These are phyloP conservation scores for Vigna hirtella DNA, from an alignment of 306 rosid genomes.

Conservation along the genomic window DNA sequence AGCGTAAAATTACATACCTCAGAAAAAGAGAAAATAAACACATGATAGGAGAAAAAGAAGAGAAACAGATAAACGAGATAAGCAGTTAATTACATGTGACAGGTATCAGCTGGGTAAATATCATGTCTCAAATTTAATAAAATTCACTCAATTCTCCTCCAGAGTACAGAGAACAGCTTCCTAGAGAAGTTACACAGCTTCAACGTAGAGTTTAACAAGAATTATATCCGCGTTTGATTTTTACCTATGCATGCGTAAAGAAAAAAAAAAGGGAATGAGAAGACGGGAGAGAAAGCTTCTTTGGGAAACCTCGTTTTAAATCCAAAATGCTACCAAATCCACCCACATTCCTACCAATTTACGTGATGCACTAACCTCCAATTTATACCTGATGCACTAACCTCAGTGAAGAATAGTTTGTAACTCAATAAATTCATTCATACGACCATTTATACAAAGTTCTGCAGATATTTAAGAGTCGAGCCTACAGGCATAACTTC, in stretches of 20 bases:
- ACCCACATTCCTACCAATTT: neutral
- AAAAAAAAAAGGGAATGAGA: neutral
- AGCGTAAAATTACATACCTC: neutral
- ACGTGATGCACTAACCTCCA: neutral
- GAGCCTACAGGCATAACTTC: neutral
- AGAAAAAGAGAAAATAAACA: neutral
- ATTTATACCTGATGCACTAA: neutral
- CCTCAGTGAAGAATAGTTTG: neutral
- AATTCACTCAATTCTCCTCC: neutral
- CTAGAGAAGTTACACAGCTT: neutral
- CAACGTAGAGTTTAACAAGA: neutral
- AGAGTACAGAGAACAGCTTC: neutral
- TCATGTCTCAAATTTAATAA: neutral
- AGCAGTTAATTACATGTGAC: neutral
- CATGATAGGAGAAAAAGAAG: neutral
- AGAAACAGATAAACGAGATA: neutral
- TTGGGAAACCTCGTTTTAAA: neutral
- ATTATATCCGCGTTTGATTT: neutral
- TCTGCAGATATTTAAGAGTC: constrained; percentile 3
- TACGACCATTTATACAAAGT: constrained; percentile 5
- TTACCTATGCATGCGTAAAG: neutral
- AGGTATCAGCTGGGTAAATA: constrained; percentile 9
- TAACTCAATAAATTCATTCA: constrained; percentile 9
- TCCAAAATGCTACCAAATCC: constrained; percentile 12
- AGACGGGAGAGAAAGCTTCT: neutral